Evolutionary conservation across 257 asterid genomes (phyloP).

Genomic region (Solanum virginianum): DNA sequence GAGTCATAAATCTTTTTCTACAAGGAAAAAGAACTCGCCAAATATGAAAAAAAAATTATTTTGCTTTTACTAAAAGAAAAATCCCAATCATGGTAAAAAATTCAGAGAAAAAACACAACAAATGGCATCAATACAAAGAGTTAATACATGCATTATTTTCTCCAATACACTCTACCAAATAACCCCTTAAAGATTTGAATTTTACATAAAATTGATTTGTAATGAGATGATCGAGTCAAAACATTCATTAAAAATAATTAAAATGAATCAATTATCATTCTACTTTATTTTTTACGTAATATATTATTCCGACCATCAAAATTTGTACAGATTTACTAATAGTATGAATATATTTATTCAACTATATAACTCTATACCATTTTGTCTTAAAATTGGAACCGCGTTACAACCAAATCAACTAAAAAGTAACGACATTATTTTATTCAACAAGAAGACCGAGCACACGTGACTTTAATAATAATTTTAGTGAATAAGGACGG

Average conservation of each 20-base stretch:
- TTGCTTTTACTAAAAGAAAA: no score
- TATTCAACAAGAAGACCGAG: background rate
- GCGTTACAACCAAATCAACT: background rate
- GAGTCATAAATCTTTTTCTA: no score
- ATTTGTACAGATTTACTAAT: background rate
- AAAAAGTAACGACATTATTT: background rate
- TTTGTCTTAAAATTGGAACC: background rate
- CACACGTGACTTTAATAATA: background rate
- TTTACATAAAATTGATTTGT: background rate
- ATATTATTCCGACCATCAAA: background rate
- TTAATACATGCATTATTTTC: no score
- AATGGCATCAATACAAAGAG: no score
- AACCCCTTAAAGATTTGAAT: no score
- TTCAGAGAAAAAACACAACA: no score
- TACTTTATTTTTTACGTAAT: no score
- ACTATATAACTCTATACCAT: background rate
- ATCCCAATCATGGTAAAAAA: no score
- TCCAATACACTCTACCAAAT: no score
- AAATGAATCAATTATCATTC: no score
- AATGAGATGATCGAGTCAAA: rapidly evolving
- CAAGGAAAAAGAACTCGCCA: no score
- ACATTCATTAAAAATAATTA: background rate
- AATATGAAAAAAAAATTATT: no score
- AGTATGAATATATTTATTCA: background rate
- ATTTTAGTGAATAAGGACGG: background rate